These are phyloP conservation scores for Penicillium janthinellum DNA, from an alignment of 2,329 filamentous ascomycete genomes.

Conservation along the genomic window DNA sequence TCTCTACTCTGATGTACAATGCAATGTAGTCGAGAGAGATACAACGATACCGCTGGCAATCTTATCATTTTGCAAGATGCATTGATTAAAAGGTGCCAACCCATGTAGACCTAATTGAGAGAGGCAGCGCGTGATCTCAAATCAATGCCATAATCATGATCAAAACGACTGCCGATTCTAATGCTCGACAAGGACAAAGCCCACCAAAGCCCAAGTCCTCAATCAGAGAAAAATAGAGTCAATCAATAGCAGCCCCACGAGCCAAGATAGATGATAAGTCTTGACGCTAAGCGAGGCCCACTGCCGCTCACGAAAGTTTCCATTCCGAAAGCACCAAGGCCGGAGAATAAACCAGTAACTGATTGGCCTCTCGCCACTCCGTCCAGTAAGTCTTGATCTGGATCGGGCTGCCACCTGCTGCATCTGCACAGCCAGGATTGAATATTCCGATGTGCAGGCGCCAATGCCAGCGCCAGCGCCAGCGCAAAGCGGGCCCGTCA, in stretches of 20 bases:
- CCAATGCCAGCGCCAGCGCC: background rate
- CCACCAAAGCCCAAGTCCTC: background rate
- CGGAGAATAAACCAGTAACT: constrained; percentile 20
- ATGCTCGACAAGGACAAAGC: background rate
- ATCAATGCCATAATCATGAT: background rate
- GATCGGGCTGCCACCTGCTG: constrained; percentile 14
- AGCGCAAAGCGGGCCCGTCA: background rate
- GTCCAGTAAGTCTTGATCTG: constrained; percentile 20
- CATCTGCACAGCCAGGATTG: constrained; percentile 13
- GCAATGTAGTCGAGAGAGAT: too few species aligned
- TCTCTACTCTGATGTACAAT: background rate
- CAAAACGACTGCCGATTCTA: background rate
- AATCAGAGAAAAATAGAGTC: background rate
- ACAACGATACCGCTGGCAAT: background rate
- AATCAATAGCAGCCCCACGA: background rate
- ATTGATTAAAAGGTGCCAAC: background rate
- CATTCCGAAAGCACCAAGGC: constrained; percentile 14
- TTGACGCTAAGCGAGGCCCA: background rate
- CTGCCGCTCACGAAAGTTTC: constrained; percentile 19
- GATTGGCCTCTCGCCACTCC: constrained; percentile 19
- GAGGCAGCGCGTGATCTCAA: background rate
- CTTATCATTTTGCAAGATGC: background rate
- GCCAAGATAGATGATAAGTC: constrained; percentile 1
- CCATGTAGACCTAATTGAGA: background rate
- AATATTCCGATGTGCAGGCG: constrained; percentile 16